Evolutionary conservation across 2,329 filamentous ascomycete genomes (phyloP).

Genomic region (Neonectria coccinea): DNA sequence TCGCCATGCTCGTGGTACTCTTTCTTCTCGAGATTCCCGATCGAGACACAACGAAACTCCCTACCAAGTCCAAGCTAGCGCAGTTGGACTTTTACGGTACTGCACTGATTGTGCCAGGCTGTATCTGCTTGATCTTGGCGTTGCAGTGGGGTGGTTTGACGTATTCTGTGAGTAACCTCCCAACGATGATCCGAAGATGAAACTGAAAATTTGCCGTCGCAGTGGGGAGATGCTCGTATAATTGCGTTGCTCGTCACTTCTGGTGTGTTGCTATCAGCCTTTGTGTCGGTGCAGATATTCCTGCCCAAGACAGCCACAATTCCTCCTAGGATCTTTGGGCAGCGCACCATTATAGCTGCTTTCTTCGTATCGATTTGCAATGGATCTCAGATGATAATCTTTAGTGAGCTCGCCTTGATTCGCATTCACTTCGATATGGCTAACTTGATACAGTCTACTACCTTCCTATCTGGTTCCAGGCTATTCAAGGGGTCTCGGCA

Average conservation of each 20-base stretch:
- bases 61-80: no score
- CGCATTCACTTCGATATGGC: neutral
- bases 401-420: conserved; percentile 7
- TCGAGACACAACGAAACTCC: no score
- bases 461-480: conserved; percentile 65
- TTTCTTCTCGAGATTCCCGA: conserved; percentile 35
- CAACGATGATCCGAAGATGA: no score
- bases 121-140: conserved; percentile 50
- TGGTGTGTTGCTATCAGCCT: conserved; percentile 54
- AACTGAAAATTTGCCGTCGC: no score
- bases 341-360: conserved; percentile 54
- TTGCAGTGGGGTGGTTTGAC: conserved; percentile 59
- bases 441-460: conserved; percentile 52
- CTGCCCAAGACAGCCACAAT: conserved; percentile 54
- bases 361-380: no score
- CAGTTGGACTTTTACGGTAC: no score
- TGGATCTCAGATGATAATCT: conserved; percentile 45
- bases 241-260: conserved; percentile 58
- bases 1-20: conserved; percentile 43
- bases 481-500: conserved; percentile 52
- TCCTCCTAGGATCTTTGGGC: conserved; percentile 54
- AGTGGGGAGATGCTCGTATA: conserved; percentile 57
- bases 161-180: conserved; percentile 42
- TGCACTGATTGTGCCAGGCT: no score
- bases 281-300: conserved; percentile 53